Conservation (phyloP, 305 asterid species). For the Salvia sclarea region DNA sequence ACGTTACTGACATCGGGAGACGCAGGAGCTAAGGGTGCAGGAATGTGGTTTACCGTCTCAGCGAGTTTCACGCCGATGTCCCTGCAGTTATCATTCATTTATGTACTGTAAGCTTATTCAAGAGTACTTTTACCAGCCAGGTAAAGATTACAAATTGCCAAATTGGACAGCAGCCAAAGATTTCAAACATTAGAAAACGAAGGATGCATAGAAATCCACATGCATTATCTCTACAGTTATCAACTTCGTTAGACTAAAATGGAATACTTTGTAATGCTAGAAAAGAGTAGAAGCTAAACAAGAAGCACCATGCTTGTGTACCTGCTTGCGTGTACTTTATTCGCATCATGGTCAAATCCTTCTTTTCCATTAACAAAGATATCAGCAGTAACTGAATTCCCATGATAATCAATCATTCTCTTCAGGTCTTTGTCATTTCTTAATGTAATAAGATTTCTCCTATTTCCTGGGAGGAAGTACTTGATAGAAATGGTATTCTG, state of each 20-base stretch:
- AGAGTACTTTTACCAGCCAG: constrained; percentile 30
- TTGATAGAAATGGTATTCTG: constrained; percentile 63
- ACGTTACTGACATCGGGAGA: constrained; percentile 34
- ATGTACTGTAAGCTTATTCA: constrained; percentile 27
- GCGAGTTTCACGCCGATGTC: constrained; percentile 54
- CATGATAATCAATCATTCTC: constrained; percentile 87
- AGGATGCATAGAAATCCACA: constrained; percentile 8
- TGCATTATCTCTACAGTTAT: constrained; percentile 9
- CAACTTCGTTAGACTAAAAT: constrained; percentile 23
- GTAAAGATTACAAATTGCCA: constrained; percentile 13
- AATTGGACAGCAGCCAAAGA: neutral
- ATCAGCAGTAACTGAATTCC: constrained; percentile 81
- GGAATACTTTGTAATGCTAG: constrained; percentile 18
- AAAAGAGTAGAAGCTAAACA: constrained; percentile 26
- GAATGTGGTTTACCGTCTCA: constrained; percentile 57
- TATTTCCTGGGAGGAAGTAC: constrained; percentile 95
- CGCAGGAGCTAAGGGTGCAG: constrained; percentile 39
- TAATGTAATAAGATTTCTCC: constrained; percentile 69
- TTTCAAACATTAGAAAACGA: constrained; percentile 8
- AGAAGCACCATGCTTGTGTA: constrained; percentile 31
- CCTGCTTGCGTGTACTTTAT: constrained; percentile 51
- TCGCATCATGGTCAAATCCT: constrained; percentile 66
- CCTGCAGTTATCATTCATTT: constrained; percentile 51
- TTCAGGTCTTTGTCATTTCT: constrained; percentile 76
- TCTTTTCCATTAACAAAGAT: constrained; percentile 65